A percentile compares a stretch with the other conserved stretches of the same genome.
These are phyloP conservation scores for Neocucurbitaria cava DNA, from an alignment of 2,329 filamentous ascomycete species.

Conservation along the genomic window DNA sequence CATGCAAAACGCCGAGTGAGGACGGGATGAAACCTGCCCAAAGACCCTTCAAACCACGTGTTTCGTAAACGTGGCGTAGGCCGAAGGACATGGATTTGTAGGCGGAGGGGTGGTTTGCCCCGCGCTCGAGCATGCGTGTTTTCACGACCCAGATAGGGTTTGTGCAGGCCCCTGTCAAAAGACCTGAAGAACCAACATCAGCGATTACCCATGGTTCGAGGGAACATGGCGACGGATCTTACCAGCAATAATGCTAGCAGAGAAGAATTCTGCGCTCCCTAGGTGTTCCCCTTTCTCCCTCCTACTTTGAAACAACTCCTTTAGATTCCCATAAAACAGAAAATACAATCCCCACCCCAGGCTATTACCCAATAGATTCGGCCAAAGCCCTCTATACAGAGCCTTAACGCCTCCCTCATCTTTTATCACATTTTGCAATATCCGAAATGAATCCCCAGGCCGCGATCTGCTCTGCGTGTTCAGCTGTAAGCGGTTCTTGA, in stretches of 20 bases:
- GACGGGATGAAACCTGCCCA: constrained; percentile 87
- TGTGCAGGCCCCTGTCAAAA: constrained; percentile 80
- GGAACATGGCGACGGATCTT: constrained; percentile 20
- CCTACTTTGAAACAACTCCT: constrained; percentile 58
- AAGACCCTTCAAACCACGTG: constrained; percentile 80
- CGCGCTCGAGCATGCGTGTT: constrained; percentile 92
- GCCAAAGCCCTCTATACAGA: constrained; percentile 87
- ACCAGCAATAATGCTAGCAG: constrained; percentile 71
- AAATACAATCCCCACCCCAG: constrained; percentile 94
- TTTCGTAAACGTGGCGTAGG: constrained; percentile 67
- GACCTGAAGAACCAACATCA: constrained; percentile 56
- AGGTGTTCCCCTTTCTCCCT: constrained; percentile 55
- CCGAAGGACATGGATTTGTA: constrained; percentile 82
- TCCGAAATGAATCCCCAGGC: constrained; percentile 60
- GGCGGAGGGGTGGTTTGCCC: constrained; percentile 74
- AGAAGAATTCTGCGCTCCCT: constrained; percentile 76
- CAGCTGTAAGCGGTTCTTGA: constrained; percentile 92
- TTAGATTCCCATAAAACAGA: constrained; percentile 70
- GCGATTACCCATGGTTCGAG: constrained; percentile 5
- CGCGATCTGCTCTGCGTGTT: constrained; percentile 51
- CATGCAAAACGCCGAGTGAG: constrained; percentile 86
- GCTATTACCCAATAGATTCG: constrained; percentile 90
- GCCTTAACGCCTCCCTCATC: constrained; percentile 68
- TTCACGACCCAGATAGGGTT: constrained; percentile 99
- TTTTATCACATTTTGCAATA: constrained; percentile 59